Percentiles rank a stretch among this genome's conserved stretches.
Evolutionary conservation across 805 yeast genomes (phyloP).

Genomic region (Ogataea pini): DNA sequence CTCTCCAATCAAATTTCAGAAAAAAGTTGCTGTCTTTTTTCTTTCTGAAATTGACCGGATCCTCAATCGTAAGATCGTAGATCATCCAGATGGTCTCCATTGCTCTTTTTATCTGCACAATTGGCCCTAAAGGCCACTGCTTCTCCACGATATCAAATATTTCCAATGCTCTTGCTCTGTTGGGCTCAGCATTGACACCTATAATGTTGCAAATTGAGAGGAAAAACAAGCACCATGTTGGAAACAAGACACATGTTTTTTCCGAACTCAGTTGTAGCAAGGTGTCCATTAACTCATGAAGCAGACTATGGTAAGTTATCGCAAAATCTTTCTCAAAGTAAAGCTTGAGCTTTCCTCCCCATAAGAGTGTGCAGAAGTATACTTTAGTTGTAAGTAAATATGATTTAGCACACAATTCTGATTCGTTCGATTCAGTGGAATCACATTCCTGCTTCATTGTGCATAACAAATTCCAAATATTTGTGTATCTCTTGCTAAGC

Average conservation of each 20-base stretch:
- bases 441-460: slow-evolving; percentile 11
- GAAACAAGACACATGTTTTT: slow-evolving; percentile 25
- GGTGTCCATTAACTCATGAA: slow-evolving; percentile 12
- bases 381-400: slow-evolving; percentile 25
- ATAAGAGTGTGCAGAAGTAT: slow-evolving; percentile 19
- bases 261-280: slow-evolving; percentile 15
- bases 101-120: slow-evolving; percentile 23
- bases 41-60: slow-evolving; percentile 11
- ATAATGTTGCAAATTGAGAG: slow-evolving; percentile 21
- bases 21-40: slow-evolving; percentile 9
- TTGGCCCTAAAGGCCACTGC: slow-evolving; percentile 32
- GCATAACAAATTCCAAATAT: slow-evolving; percentile 16
- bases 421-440: slow-evolving; percentile 10
- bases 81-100: slow-evolving; percentile 34
- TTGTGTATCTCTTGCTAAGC: slow-evolving; percentile 8
- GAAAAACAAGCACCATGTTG: slow-evolving; percentile 35
- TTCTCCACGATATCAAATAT: slow-evolving; percentile 25
- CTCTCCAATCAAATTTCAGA: slow-evolving; percentile 29
- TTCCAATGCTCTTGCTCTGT: slow-evolving; percentile 22
- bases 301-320: slow-evolving; percentile 2
- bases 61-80: slow-evolving; percentile 23
- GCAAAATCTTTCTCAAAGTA: slow-evolving; percentile 14
- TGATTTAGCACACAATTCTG: slow-evolving; percentile 24
- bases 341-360: slow-evolving; percentile 10
- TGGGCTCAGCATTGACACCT: slow-evolving; percentile 20